Evolutionary conservation across 2,329 filamentous ascomycete genomes (phyloP), one percentile per base, ranked within the genome.

Genomic region (Penicillium janthinellum): DNA sequence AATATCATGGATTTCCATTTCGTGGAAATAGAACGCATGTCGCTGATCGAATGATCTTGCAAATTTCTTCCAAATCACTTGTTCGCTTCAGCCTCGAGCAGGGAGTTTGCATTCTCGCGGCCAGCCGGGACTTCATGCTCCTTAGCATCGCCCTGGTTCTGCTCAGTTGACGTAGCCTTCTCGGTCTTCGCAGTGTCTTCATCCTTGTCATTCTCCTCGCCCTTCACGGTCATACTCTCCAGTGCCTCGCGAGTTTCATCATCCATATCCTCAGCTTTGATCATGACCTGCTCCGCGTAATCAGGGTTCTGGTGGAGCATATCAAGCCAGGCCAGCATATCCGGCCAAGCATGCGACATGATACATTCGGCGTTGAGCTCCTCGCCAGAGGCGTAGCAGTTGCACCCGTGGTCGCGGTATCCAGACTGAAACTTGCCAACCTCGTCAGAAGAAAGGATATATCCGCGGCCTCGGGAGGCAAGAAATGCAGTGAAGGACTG

Each of bases 381-480:
- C 62, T 90, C 86, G 3, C 88, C 88, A 1, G 88, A 84, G n/a
- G 88, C 88, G 74, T 89, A 89, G 62, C 87, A 83, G 4, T 89
- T 89, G 64, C 86, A 89, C 5, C 89, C 88, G 45, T 84, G 78
- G 10, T 83, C 82, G 1, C 79, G 70, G 1, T 83, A 78, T 0
- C 84, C 83, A 0, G 83, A 77, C 6, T 91, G 73, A 1, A 83
- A 82, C 1, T 77, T 80, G 42, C 84, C 83, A 0, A 83, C 66
- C 0, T 84, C 81, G 4, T 84, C 77, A 0, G 75, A 55, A 14
- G 83, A 86, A n/a, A 82, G 67, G 8, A 85, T 68, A 70, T 90
- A 92, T 14, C 82, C 86, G 12, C 89, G 84, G 10, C 82, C 81
- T 45, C 86, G 86, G 80, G 88, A 74, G 39, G 69, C 70, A 1